phyloP scores from a whole-genome alignment of 192 early-diverging fungal genomes.

The Gigaspora rosea region DNA sequence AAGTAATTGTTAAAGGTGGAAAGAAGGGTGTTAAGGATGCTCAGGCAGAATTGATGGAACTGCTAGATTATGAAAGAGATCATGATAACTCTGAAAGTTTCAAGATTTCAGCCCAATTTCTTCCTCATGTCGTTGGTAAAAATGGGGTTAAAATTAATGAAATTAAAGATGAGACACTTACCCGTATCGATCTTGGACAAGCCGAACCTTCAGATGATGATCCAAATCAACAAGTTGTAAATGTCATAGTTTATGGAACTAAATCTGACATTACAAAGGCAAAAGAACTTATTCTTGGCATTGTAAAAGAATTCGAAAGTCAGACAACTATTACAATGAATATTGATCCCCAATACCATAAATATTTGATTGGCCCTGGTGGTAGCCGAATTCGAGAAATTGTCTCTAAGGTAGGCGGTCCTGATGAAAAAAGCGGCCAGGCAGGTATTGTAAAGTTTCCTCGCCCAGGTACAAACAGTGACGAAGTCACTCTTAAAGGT shows the following conservation, averaged over 20 bases:
- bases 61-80: constrained; percentile 82
- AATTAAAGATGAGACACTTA: constrained; percentile 70
- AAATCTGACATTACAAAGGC: constrained; percentile 57
- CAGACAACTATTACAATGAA: constrained; percentile 53
- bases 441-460: constrained; percentile 66
- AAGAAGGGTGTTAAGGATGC: constrained; percentile 79
- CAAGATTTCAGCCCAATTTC: constrained; percentile 58
- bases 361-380: constrained; percentile 65
- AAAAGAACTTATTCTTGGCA: constrained; percentile 57
- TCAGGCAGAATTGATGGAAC: constrained; percentile 79
- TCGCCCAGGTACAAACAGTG: constrained; percentile 43
- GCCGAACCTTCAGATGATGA: constrained; percentile 42
- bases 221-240: constrained; percentile 44
- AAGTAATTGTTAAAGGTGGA: constrained; percentile 82
- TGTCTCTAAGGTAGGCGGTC: constrained; percentile 57
- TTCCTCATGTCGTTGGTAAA: constrained; percentile 81
- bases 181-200: constrained; percentile 74
- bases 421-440: constrained; percentile 53
- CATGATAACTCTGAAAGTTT: constrained; percentile 69
- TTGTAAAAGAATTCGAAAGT: constrained; percentile 59
- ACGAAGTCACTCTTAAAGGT: constrained; percentile 65
- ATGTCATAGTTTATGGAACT: constrained; percentile 54
- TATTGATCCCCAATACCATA: constrained; percentile 60
- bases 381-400: constrained; percentile 66
- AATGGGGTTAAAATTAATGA: constrained; percentile 70